These are phyloP conservation scores for Rhizodiscina lignyota DNA, from an alignment of 495 filamentous ascomycete species.

Conservation along the genomic window DNA sequence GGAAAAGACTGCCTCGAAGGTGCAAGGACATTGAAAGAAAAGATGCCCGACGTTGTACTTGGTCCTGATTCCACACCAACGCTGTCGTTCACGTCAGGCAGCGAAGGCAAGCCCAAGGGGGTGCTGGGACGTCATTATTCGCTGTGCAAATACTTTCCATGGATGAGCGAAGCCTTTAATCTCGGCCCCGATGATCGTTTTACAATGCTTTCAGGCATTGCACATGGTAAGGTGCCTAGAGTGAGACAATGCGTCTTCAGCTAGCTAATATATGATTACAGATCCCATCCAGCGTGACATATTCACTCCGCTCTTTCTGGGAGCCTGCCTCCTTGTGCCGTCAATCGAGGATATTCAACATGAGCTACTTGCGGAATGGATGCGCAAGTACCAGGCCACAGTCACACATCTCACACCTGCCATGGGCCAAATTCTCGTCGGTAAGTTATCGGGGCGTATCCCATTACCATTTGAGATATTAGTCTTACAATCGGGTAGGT, in stretches of 20 bases:
- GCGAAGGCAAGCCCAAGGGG: conserved; percentile 73
- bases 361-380: conserved; percentile 84
- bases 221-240: too few species aligned
- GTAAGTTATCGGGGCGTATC: too few species aligned
- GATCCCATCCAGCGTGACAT: conserved; percentile 89
- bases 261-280: too few species aligned
- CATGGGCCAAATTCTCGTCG: conserved; percentile 85
- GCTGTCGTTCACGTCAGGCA: conserved; percentile 71
- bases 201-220: conserved; percentile 46
- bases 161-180: conserved; percentile 77
- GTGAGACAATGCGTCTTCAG: too few species aligned
- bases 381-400: conserved; percentile 59
- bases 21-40: conserved; percentile 31
- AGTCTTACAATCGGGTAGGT: too few species aligned
- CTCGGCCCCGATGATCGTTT: conserved; percentile 63
- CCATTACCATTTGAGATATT: too few species aligned
- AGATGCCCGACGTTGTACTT: conserved; percentile 58
- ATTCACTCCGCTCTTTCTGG: conserved; percentile 83
- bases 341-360: conserved; percentile 74
- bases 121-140: conserved; percentile 80
- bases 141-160: conserved; percentile 72
- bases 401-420: conserved; percentile 89
- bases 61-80: conserved; percentile 82
- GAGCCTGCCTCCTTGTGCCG: conserved; percentile 67
- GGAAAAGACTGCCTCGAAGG: conserved; percentile 50